Conservation (phyloP, 2,329 filamentous ascomycete genomes). For the Trichoderma sp. region DNA sequence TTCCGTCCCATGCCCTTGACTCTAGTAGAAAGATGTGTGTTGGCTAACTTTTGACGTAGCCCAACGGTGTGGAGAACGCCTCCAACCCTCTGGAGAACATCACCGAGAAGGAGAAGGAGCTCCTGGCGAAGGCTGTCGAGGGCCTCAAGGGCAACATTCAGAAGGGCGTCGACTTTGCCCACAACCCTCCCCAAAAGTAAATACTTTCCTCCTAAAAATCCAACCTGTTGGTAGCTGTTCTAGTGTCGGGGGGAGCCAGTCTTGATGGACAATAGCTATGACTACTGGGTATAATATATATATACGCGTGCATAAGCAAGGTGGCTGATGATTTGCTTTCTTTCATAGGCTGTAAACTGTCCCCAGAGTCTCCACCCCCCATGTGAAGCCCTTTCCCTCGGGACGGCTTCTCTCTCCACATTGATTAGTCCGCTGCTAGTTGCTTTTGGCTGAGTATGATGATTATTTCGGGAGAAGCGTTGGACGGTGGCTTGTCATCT, state of each 20-base stretch:
- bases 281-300: slow-evolving; percentile 37
- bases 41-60: slow-evolving; percentile 48
- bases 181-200: slow-evolving; percentile 88
- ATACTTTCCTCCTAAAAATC: slow-evolving; percentile 31
- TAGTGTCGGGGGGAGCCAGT: slow-evolving; percentile 30
- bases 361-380: slow-evolving; percentile 18
- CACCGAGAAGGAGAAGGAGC: slow-evolving; percentile 83
- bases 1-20: not conserved
- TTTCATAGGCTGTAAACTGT: slow-evolving; percentile 37
- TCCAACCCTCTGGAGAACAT: slow-evolving; percentile 73
- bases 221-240: slow-evolving; percentile 26
- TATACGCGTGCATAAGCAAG: slow-evolving; percentile 32
- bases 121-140: slow-evolving; percentile 70
- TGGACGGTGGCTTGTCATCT: not conserved
- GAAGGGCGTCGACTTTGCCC: slow-evolving; percentile 88
- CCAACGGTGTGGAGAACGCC: slow-evolving; percentile 81
- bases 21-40: slow-evolving; percentile 1
- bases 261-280: slow-evolving; percentile 33
- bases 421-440: not conserved
- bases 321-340: slow-evolving; percentile 37
- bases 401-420: slow-evolving; percentile 1
- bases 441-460: not conserved
- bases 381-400: not conserved
- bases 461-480: not conserved
- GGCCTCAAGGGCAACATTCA: slow-evolving; percentile 89